Percentiles rank a stretch among this genome's conserved stretches.
Conservation (phyloP, 768 basidiomycete species). For the Tulasnella sp. region DNA sequence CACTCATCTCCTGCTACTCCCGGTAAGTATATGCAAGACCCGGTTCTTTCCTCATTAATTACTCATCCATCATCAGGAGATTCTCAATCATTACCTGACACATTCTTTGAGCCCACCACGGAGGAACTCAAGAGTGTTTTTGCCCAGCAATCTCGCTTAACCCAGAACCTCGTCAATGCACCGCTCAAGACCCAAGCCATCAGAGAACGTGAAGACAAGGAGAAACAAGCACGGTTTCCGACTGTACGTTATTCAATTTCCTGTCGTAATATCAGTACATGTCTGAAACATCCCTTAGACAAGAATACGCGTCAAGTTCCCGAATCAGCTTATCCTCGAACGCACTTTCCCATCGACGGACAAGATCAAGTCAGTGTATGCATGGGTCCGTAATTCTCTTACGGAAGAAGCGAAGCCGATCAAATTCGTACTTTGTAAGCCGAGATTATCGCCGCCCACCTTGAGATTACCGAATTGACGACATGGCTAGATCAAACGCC, state of each 20-base stretch:
- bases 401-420: slow-evolving; percentile 61
- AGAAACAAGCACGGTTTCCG: slow-evolving; percentile 58
- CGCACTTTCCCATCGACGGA: slow-evolving; percentile 60
- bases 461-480: not conserved
- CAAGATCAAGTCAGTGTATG: slow-evolving; percentile 73
- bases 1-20: slow-evolving; percentile 2
- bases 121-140: slow-evolving; percentile 61
- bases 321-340: slow-evolving; percentile 71
- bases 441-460: not conserved
- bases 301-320: slow-evolving; percentile 66
- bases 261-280: not conserved
- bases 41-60: not conserved
- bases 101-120: slow-evolving; percentile 57
- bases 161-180: slow-evolving; percentile 49
- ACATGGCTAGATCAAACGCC: slow-evolving; percentile 55
- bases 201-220: slow-evolving; percentile 48
- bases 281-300: slow-evolving; percentile 37
- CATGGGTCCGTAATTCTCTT: slow-evolving; percentile 61
- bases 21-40: not conserved
- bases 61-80: not conserved
- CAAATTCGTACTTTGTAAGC: slow-evolving; percentile 76
- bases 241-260: slow-evolving; percentile 33
- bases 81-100: slow-evolving; percentile 39
- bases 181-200: slow-evolving; percentile 53
- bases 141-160: slow-evolving; percentile 44